Base-by-base conservation (phyloP, 495 filamentous ascomycete genomes). In the Annulohypoxylon moriforme region DNA sequence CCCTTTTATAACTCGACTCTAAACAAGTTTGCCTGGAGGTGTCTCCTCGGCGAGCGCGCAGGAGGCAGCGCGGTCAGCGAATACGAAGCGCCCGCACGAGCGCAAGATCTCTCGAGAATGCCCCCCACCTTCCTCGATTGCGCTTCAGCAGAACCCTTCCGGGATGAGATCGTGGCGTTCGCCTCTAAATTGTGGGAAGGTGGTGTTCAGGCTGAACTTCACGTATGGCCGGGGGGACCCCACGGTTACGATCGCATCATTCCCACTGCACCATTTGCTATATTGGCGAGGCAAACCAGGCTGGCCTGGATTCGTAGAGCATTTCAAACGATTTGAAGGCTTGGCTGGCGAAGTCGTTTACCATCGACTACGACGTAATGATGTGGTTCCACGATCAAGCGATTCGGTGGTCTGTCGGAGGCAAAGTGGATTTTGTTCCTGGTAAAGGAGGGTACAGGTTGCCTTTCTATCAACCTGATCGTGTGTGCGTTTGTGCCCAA, bases 121-220 rank as follows among this genome's bases (percentile, higher is more conserved):
- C 78, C 79, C 18, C 67, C 76, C 20, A 77, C 78, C 13, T 80
- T 74, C 49, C 65, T 80, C 13, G 79, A 81, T 36, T 77, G 76
- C 31, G 79, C 78, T 34, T 71, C 75, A 1, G 77, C 75, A 3
- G 79, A 81, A 33, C 69, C 73, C 1, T 79, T 81, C 63, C 75
- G 78, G 25, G 79, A 81, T 62, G 79, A 81, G 55, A 75, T 76
- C 38, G 76, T 81, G 10, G 72, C 71, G 25, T 81, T 78, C 67
- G 79, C 78, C 16, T 72, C 75, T 9, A 76, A 75, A 42, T 60
- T 81, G 47, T 79, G 77, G 77, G 75, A 69, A 27, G 68, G 64
- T 8, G 79, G 79, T 16, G 75, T 79, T 7, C 68, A 71, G 64
- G 74, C 76, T 55, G 78, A 81, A 55, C 72, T 81, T 53, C 79